Conservation (phyloP, 257 asterid species). For the Salvia hispanica region DNA sequence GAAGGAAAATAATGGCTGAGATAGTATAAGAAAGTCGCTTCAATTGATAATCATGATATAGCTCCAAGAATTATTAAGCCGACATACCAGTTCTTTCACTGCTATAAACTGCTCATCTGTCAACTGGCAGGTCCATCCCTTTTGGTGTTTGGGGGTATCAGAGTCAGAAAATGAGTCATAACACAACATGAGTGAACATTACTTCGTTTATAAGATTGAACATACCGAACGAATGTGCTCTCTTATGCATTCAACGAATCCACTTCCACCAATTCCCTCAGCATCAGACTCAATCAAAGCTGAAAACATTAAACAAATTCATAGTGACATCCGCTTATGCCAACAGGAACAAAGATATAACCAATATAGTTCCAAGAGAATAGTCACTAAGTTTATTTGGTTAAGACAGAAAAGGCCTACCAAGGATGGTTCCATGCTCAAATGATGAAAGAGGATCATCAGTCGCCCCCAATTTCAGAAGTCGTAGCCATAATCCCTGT, state of each 20-base stretch:
- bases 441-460: slow-evolving; percentile 98
- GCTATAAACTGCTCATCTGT: slow-evolving; percentile 36
- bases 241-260: slow-evolving; percentile 93
- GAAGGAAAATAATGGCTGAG: background rate
- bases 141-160: background rate
- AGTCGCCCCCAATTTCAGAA: slow-evolving; percentile 85
- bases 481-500: slow-evolving; percentile 94
- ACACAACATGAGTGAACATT: slow-evolving; percentile 17
- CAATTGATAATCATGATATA: slow-evolving; percentile 1
- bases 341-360: slow-evolving; percentile 23
- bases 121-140: slow-evolving; percentile 37
- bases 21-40: background rate
- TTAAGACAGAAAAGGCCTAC: slow-evolving; percentile 44
- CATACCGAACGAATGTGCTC: slow-evolving; percentile 93
- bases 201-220: slow-evolving; percentile 26
- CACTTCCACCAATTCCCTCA: slow-evolving; percentile 95
- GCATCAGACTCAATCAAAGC: slow-evolving; percentile 96
- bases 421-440: slow-evolving; percentile 95
- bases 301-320: slow-evolving; percentile 39
- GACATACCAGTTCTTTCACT: slow-evolving; percentile 35
- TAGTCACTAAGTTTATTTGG: background rate
- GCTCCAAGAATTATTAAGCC: slow-evolving; percentile 1
- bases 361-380: slow-evolving; percentile 9
- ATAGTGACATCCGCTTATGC: slow-evolving; percentile 30
- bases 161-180: slow-evolving; percentile 20